phyloP scores from a whole-genome alignment of 225 moss, liverwort and hornwort species.

The Takakia lepidozioides region DNA sequence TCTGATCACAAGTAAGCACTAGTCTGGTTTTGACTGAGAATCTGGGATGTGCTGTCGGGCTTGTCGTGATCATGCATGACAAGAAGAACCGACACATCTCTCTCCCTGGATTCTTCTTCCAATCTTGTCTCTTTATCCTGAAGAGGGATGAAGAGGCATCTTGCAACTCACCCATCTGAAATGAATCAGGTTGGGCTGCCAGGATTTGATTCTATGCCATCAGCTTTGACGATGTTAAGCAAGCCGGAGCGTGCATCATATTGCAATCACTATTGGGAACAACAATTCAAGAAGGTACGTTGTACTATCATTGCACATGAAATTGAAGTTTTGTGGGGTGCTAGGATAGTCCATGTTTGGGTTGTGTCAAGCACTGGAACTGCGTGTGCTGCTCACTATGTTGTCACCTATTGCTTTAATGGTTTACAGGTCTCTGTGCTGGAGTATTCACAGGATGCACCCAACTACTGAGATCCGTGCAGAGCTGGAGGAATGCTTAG shows the following conservation, averaged over 20 bases:
- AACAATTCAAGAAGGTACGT: constrained; percentile 76
- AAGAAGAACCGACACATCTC: no score
- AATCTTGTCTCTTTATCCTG: no score
- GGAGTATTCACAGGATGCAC: constrained; percentile 90
- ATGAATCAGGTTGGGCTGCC: constrained; percentile 75
- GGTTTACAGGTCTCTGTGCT: constrained; percentile 60
- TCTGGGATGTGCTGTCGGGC: no score
- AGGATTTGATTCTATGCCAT: constrained; percentile 98
- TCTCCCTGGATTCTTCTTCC: no score
- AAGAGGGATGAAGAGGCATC: no score
- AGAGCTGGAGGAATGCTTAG: constrained; percentile 72
- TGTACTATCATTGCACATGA: constrained; percentile 3
- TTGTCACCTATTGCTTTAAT: background rate
- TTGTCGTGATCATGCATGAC: no score
- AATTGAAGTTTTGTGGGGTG: no score
- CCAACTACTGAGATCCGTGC: constrained; percentile 91
- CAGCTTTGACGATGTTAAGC: constrained; percentile 91
- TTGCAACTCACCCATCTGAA: no score
- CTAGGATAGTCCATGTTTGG: no score
- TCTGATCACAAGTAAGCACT: constrained; percentile 59
- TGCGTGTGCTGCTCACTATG: no score
- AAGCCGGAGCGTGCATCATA: constrained; percentile 96
- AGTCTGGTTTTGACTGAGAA: background rate
- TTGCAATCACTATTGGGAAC: constrained; percentile 98
- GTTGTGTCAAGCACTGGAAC: no score